Base-by-base conservation (phyloP, 257 asterid genomes). In the Haberlea rhodopensis region DNA sequence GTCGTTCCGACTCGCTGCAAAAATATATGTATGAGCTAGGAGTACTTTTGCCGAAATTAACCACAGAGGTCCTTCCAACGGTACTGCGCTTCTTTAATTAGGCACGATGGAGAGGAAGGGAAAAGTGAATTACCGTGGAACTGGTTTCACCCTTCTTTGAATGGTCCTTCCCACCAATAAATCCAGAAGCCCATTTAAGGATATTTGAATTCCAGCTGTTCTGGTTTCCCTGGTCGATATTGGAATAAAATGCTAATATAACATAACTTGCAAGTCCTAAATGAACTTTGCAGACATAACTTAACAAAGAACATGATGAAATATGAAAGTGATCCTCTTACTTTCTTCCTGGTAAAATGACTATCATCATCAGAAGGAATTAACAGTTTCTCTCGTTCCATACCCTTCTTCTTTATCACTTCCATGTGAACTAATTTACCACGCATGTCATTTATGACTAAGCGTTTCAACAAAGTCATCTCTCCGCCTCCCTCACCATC, bases 151-250 rank as follows among this genome's bases (percentile, higher is more conserved):
- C 80, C 80, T 85, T 83, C 83, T 83, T 83, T 45, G 92, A 78
- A 49, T 81, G 84, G 68, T 80, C 95, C 62, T 79, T 74, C 53
- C 95, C 95, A 62, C 95, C 90, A 54, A 90, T 86, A 73, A 94
- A 75, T 63, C 95, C 96, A 71, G 97, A 84, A 75, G 97, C 99
- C 99, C 99, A 87, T 82, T 86, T 94, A 27, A 94, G 88, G 60
- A 90, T 71, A 80, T 90, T 86, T 20, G 96, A 84, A 71, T 94
- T 94, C 99, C 97, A 94, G 69, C 80, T 66, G 69, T 76, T 84
- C 69, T 76, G 85, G 69, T 76, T 65, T 69, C 84, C 86, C 97
- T 92, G 79, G 34, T 70, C 31, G 67, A 66, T 74, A 25, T 53
- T 69, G 25, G 54, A 63, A 69, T 54, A 58, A 69, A 56, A 70